Evolutionary conservation across 2,329 filamentous ascomycete genomes (phyloP).

Genomic region (Chrysosporium queenslandicum): DNA sequence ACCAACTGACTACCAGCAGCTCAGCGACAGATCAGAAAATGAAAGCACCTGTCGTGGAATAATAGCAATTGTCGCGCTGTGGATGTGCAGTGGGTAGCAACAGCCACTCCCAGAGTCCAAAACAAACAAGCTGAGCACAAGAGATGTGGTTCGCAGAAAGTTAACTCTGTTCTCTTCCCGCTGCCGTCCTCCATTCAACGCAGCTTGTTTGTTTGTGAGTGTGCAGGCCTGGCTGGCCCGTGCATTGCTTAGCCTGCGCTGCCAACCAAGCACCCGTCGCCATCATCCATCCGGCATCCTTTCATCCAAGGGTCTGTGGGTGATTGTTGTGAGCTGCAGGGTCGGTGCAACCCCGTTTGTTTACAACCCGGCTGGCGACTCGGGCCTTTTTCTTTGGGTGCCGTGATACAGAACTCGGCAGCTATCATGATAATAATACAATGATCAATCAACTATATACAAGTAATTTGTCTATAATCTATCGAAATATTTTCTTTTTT

Average conservation of each 20-base stretch:
- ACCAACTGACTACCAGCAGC: no score
- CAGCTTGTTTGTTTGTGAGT: neutral
- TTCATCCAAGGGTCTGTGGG: constrained; percentile 42
- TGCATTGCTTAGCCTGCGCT: constrained; percentile 1
- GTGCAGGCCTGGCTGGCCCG: neutral
- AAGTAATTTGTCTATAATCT: no score
- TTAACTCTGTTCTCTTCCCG: neutral
- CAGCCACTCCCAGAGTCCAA: neutral
- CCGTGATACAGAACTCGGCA: neutral
- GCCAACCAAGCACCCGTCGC: no score
- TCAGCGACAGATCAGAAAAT: no score
- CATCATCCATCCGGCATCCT: no score
- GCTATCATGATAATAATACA: no score
- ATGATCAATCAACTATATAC: no score
- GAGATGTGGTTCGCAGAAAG: neutral
- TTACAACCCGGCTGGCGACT: neutral
- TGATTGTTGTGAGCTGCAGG: neutral
- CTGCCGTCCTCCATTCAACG: no score
- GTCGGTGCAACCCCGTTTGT: neutral
- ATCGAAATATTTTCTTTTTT: no score
- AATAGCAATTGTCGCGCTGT: no score
- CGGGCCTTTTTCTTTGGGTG: neutral
- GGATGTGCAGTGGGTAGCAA: no score
- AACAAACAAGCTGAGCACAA: neutral
- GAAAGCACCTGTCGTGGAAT: no score